Evolutionary conservation across 2,329 filamentous ascomycete species (phyloP), one percentile per base, ranked within the genome.

Genomic region (Botrytis byssoidea): DNA sequence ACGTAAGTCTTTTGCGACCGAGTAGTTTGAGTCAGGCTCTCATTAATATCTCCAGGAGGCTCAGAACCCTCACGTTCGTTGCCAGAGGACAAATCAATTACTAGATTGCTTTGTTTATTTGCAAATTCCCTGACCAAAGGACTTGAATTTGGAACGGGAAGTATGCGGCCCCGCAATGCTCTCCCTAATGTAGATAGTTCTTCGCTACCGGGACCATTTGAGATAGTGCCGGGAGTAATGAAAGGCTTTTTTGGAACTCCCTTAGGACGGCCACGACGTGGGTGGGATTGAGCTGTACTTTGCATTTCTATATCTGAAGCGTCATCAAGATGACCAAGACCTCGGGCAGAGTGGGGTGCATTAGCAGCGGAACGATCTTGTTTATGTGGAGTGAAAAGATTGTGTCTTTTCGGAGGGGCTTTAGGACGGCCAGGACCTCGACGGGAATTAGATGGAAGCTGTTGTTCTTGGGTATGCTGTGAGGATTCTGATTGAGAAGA

Each of bases 401-500:
- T 37, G 5, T 35, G 20, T 61, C 25, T 37, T 25, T 37, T 61
- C 20, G 20, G 25, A 48, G 46, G n/a, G 16, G 42, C 35, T 25
- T 8, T 51, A 18, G 65, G 65, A n/a, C 65, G 65, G 35, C 65
- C 65, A 16, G 22, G 65, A 67, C 44, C 48, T 55, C 46, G 65
- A 20, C 12, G 65, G 32, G 14, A 42, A 29, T 60, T 44, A 20
- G 18, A 29, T 37, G 60, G 35, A 63, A 63, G 60, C 22, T 32
- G 42, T 60, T 46, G 20, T 37, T 29, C 22, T 37, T 61, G 60
- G 20, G 20, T 29, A 18, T 64, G 29, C n/a, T 64, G 61, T n/a
- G 40, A 44, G 8, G 7, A 44, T 44, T n/a, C 61, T 18, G 44
- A 29, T 35, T 67, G 46, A 12, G 70, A 59, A 37, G 70, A 72